Base-by-base conservation (phyloP, 331 rosid genomes). In the Acacia pycnantha region DNA sequence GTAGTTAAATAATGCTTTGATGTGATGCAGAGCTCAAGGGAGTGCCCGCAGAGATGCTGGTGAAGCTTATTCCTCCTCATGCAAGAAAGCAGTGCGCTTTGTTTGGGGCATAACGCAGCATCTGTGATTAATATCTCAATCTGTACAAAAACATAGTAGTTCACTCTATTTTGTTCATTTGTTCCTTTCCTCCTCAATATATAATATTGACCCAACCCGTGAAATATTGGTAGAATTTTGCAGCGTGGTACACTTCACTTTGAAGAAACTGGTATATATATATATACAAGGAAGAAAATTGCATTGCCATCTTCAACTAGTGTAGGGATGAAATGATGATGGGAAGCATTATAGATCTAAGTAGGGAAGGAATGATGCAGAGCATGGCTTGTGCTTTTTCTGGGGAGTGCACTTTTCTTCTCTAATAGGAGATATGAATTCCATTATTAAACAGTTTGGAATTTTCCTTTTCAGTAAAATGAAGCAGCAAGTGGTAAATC, bases 1-100 rank as follows among this genome's bases (percentile, higher is more conserved):
- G 37, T 77, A 71, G 69, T 48, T 4, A 14, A 79, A 31, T 77
- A 47, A 69, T 33, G 3, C 56, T 70, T 40, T 62, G 46, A 73
- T 56, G 26, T 31, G 72, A 79, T 46, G 70, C 89, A 93, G 97
- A 93, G 77, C 88, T 93, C 35, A 91, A 88, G 84, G 92, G 91
- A 68, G 89, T 89, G 8, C 85, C 97, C 7, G 88, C 88, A 0
- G 97, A 93, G 87, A 89, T 89, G 89, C 75, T 91, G 77, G 91
- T 89, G 82, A 93, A 86, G 89, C 88, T 93, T 82, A 82, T 91
- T 66, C 97, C 97, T 0, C 88, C 91, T 29, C 94, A 93, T 81
- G 91, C 92, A 71, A 88, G 92, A 86, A 91, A 86, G 74, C 92
- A 92, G 77, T 92, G 97, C 73, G 79, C 90, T 33, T 86, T 85